phyloP scores from a whole-genome alignment of 2,329 filamentous ascomycete species.

The Pseudodiploospora longispora region DNA sequence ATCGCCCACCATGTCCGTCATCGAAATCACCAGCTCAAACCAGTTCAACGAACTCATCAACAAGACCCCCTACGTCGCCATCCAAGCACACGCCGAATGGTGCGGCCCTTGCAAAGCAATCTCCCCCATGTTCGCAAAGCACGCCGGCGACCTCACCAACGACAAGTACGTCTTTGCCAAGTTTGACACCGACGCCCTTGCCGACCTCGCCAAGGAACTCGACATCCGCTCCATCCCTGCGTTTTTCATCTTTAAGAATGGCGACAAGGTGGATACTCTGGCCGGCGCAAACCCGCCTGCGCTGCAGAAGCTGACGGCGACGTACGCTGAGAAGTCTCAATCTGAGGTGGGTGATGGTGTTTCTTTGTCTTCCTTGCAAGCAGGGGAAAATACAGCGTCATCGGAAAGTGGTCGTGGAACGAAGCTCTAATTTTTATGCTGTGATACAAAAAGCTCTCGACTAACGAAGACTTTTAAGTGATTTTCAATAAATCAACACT shows the following conservation, averaged over 20 bases:
- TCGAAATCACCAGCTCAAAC: constrained; percentile 31
- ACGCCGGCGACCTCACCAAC: constrained; percentile 31
- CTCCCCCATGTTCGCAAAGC: constrained; percentile 43
- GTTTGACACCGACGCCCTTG: constrained; percentile 49
- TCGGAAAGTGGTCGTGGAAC: not conserved
- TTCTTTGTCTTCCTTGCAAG: not conserved
- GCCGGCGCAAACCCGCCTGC: constrained; percentile 29
- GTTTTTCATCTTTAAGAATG: constrained; percentile 52
- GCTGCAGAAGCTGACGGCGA: constrained; percentile 21
- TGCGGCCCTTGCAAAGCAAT: constrained; percentile 54
- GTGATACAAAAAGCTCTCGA: constrained; percentile 12
- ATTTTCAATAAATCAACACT: no score
- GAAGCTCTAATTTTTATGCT: not conserved
- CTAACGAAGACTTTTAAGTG: constrained; percentile 14
- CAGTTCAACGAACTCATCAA: constrained; percentile 43
- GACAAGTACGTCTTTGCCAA: constrained; percentile 46
- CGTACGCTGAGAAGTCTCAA: constrained; percentile 16
- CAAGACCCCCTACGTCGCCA: constrained; percentile 41
- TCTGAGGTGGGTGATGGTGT: constrained; percentile 2
- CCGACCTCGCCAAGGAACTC: constrained; percentile 41
- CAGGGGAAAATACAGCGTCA: no score
- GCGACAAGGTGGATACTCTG: constrained; percentile 37
- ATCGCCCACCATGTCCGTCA: constrained; percentile 22
- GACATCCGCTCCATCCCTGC: constrained; percentile 49
- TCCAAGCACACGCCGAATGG: constrained; percentile 54